A percentile compares a stretch with the other conserved stretches of the same genome.
phyloP scores from a whole-genome alignment of 371 early-diverging fungal genomes.

The Mucor ambiguus region DNA sequence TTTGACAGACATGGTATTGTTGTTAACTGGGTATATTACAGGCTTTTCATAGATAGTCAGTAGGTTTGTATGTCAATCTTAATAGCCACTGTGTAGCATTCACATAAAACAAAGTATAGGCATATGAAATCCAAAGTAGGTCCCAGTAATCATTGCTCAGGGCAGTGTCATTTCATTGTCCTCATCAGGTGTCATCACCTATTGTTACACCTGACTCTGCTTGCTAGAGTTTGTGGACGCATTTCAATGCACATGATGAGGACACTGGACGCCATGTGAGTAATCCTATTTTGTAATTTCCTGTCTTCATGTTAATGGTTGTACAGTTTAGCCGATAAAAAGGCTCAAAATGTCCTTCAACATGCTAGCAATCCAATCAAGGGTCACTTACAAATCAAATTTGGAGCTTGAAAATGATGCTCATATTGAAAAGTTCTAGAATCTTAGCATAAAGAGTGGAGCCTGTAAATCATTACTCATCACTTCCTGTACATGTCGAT shows the following conservation, averaged over 20 bases:
- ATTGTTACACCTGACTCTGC: background rate
- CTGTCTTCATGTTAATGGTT: background rate
- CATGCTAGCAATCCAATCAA: background rate
- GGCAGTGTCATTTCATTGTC: background rate
- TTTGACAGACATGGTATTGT: background rate
- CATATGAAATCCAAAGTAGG: no score
- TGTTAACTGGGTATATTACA: background rate
- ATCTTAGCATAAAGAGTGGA: background rate
- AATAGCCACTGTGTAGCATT: no score
- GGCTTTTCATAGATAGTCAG: background rate
- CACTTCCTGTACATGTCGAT: no score
- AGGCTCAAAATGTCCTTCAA: background rate
- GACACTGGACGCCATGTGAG: background rate
- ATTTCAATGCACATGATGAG: background rate
- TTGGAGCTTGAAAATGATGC: background rate
- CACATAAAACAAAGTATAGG: no score
- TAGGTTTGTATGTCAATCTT: no score
- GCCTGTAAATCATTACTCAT: background rate
- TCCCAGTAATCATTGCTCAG: background rate
- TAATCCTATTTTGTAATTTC: background rate
- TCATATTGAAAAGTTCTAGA: background rate
- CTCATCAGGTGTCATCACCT: background rate
- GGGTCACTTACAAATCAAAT: background rate
- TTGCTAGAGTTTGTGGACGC: background rate
- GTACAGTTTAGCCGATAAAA: background rate